Base-by-base conservation (phyloP, 805 yeast genomes). In the Hanseniaspora mollemarum region DNA sequence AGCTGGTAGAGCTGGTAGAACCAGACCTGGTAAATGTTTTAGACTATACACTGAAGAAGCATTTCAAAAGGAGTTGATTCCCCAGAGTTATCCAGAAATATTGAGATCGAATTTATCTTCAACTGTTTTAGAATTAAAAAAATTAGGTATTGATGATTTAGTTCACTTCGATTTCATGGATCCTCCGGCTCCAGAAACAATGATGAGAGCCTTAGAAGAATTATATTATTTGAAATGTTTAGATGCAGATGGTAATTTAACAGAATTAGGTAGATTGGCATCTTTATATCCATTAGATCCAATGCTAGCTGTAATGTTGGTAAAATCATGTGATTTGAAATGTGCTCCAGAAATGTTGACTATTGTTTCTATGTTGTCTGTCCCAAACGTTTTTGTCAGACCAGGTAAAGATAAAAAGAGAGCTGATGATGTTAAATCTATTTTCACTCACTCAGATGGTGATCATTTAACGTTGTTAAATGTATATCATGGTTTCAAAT, bases 1-100 rank as follows among this genome's bases (percentile, higher is more conserved):
- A 68, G 97, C 97, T 32, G 98, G 98, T 76, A 85, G 98, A 76
- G 98, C 98, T 51, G 98, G 98, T 71, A 90, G 98, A 78, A 90
- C 96, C 6, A 78, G 95, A 61, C 96, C 97, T 15, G 98, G 98
- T 63, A 90, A 92, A 67, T 90, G 96, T 68, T 90, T 90, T 76
- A 76, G 98, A 62, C 72, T 90, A 50, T 90, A 90, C 69, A 92
- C 98, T 0, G 96, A 92, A 64, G 96, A 87, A 60, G 96, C 97
- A 1, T 90, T 87, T 73, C 80, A 87, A 62, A 83, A 85, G 63
- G 97, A 92, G 65, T 73, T 90, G 60, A 84, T 87, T 55, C 96
- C 90, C 61, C 97, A 94, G 65, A 83, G 94, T 60, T 86, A 90
- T 62, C 98, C 98, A 1, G 98, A 90, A 68, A 88, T 90, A 65